Conservation (phyloP, 371 early-diverging fungal genomes). For the Sporodiniella umbellata region DNA sequence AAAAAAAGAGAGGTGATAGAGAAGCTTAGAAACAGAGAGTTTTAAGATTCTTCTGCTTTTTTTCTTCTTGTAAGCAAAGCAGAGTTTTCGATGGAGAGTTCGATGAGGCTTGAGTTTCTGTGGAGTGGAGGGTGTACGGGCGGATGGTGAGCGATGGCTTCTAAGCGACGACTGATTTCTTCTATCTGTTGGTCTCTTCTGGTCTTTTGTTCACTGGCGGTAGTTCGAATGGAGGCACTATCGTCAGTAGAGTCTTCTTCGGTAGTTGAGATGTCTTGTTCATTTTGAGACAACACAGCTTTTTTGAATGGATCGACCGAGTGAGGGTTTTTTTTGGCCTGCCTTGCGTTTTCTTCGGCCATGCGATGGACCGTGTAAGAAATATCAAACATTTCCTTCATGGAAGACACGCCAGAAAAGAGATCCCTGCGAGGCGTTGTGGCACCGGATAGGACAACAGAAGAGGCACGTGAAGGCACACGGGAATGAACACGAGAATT, state of each 20-base stretch:
- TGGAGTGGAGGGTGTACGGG: no score
- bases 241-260: constrained; percentile 17
- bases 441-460: constrained; percentile 16
- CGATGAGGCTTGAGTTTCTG: no score
- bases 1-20: no score
- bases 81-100: no score
- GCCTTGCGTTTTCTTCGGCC: constrained; percentile 53
- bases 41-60: no score
- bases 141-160: constrained; percentile 1
- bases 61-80: no score
- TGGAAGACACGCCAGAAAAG: constrained; percentile 45
- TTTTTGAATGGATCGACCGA: constrained; percentile 8
- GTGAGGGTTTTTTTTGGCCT: constrained; percentile 16
- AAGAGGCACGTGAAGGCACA: constrained; percentile 18
- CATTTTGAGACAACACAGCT: constrained; percentile 12
- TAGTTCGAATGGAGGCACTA: constrained; percentile 9
- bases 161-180: constrained; percentile 3
- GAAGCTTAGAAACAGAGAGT: no score
- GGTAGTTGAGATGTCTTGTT: constrained; percentile 15
- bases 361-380: constrained; percentile 61
- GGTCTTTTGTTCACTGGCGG: background rate
- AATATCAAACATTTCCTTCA: constrained; percentile 65
- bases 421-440: constrained; percentile 31
- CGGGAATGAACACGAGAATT: constrained; percentile 13
- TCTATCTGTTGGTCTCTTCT: constrained; percentile 8